Evolutionary conservation across 495 filamentous ascomycete genomes (phyloP).

Genomic region (Clohesyomyces aquaticus): DNA sequence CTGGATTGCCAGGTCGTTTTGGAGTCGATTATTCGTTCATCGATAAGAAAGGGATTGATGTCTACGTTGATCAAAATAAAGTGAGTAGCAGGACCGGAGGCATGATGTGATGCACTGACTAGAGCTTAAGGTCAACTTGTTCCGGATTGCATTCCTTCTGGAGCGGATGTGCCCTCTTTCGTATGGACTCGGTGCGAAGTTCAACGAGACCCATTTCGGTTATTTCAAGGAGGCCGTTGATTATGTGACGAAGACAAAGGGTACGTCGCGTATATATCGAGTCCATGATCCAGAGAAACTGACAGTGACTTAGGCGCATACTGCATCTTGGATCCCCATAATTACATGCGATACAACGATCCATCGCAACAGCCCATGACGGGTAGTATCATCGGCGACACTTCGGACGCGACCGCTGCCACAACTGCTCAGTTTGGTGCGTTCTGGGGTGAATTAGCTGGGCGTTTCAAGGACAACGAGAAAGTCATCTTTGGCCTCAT

Average conservation of each 20-base stretch:
- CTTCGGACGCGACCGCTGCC: conserved; percentile 44
- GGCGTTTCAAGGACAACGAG: conserved; percentile 54
- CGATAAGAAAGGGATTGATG: conserved; percentile 51
- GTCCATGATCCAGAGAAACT: not conserved
- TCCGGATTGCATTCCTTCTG: conserved; percentile 58
- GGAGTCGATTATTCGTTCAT: conserved; percentile 59
- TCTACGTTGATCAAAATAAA: conserved; percentile 54
- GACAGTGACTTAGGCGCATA: conserved; percentile 33
- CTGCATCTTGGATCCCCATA: conserved; percentile 59
- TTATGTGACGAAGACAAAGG: conserved; percentile 56
- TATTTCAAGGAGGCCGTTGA: conserved; percentile 56
- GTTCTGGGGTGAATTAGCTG: conserved; percentile 59
- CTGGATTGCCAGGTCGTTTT: conserved; percentile 55
- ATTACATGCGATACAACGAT: conserved; percentile 58
- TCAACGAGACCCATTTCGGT: conserved; percentile 57
- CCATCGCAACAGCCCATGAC: conserved; percentile 54
- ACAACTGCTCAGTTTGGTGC: conserved; percentile 47
- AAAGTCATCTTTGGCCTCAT: conserved; percentile 46
- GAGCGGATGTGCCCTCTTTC: conserved; percentile 58
- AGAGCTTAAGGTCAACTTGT: conserved; percentile 49
- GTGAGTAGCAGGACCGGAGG: not conserved
- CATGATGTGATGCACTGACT: not conserved
- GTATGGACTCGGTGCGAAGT: conserved; percentile 55
- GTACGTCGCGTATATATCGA: not conserved
- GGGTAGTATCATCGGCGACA: conserved; percentile 57